phyloP scores from a whole-genome alignment of 805 yeast genomes.

The Tetrapisispora namnaoensis region DNA sequence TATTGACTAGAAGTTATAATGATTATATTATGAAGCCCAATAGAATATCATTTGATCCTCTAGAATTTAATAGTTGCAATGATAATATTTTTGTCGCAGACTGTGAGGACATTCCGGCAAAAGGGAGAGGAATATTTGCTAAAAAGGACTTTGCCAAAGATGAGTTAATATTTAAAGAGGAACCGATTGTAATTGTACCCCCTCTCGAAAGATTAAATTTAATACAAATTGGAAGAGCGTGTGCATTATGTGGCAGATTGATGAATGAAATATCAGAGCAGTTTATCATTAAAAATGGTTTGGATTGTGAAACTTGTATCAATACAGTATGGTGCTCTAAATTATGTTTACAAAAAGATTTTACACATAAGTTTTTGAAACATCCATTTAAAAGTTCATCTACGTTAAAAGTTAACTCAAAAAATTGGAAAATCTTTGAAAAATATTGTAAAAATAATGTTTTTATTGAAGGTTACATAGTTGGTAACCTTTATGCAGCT shows the following conservation, averaged over 20 bases:
- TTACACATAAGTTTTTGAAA: constrained; percentile 45
- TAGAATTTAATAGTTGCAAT: background rate
- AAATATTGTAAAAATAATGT: constrained; percentile 52
- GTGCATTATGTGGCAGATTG: constrained; percentile 61
- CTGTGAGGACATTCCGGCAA: background rate
- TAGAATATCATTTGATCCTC: background rate
- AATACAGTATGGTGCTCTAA: constrained; percentile 62
- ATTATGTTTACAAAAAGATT: constrained; percentile 46
- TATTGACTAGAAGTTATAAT: constrained; percentile 40
- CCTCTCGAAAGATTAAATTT: constrained; percentile 56
- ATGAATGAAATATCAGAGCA: constrained; percentile 27
- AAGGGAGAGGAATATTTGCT: constrained; percentile 37
- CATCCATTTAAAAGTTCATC: constrained; percentile 28
- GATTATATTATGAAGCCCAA: constrained; percentile 30
- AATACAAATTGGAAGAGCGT: constrained; percentile 53
- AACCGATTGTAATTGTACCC: constrained; percentile 51
- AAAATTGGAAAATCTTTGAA: constrained; percentile 47
- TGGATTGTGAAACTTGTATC: constrained; percentile 53
- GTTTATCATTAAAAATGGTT: constrained; percentile 33
- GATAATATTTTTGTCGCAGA: background rate
- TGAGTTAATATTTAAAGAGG: constrained; percentile 51
- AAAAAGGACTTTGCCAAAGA: constrained; percentile 38
- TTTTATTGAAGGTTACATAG: constrained; percentile 61
- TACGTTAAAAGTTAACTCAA: constrained; percentile 32
- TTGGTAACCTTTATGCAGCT: constrained; percentile 47